Conservation (phyloP, 1,284 basidiomycete species). For the Ustilago cynodontis region DNA sequence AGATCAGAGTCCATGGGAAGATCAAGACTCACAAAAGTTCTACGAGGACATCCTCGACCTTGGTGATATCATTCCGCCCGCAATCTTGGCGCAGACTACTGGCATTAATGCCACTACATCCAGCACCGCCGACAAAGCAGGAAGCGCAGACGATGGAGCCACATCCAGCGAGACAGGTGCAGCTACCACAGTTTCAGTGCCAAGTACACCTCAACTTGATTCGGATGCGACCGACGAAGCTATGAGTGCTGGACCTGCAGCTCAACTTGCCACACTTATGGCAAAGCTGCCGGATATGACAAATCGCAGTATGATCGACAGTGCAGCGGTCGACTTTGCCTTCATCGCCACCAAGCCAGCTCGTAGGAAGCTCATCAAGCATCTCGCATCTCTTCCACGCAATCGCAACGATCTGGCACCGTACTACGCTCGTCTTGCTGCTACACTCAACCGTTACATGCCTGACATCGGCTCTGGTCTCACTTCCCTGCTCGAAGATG, state of each 20-base stretch:
- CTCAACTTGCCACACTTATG: slow-evolving; percentile 89
- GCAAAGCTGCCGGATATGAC: slow-evolving; percentile 92
- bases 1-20: slow-evolving; percentile 88
- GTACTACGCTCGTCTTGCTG: slow-evolving; percentile 90
- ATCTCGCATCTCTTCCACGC: slow-evolving; percentile 83
- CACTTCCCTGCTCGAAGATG: slow-evolving; percentile 86
- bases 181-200: slow-evolving; percentile 16
- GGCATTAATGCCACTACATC: slow-evolving; percentile 9
- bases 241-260: slow-evolving; percentile 82
- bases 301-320: slow-evolving; percentile 91
- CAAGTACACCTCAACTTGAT: slow-evolving; percentile 36
- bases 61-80: slow-evolving; percentile 88
- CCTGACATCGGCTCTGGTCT: slow-evolving; percentile 88
- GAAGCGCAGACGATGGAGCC: background rate
- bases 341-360: slow-evolving; percentile 96
- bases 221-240: slow-evolving; percentile 43
- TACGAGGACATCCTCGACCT: slow-evolving; percentile 94
- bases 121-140: slow-evolving; percentile 75
- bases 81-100: slow-evolving; percentile 77
- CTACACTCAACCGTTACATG: slow-evolving; percentile 91
- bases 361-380: slow-evolving; percentile 83
- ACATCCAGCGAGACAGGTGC: background rate
- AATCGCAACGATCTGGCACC: slow-evolving; percentile 90
- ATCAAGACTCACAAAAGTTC: slow-evolving; percentile 94
- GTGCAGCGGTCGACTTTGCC: slow-evolving; percentile 93